Evolutionary conservation across 306 rosid species (phyloP).

Genomic region (Abrus precatorius): DNA sequence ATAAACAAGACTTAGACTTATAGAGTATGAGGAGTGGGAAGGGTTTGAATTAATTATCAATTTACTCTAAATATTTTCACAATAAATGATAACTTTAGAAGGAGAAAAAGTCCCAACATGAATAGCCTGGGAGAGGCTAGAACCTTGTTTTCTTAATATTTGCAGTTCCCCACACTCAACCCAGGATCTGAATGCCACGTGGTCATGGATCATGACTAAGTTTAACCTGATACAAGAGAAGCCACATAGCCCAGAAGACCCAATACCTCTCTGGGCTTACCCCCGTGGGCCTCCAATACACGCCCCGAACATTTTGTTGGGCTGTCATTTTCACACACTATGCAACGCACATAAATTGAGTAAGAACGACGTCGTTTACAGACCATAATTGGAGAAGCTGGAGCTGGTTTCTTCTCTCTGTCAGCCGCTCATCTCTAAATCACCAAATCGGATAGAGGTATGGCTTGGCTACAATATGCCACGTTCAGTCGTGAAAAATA

Average conservation of each 20-base stretch:
- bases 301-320: background rate
- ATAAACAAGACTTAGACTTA: too few species aligned
- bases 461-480: background rate
- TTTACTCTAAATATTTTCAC: too few species aligned
- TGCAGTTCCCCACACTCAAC: too few species aligned
- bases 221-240: too few species aligned
- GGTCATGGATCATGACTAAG: too few species aligned
- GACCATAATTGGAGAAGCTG: background rate
- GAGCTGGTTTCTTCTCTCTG: background rate
- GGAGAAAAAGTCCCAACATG: too few species aligned
- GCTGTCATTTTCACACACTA: background rate
- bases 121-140: too few species aligned
- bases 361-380: slow-evolving; percentile 15
- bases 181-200: too few species aligned
- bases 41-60: background rate
- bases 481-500: background rate
- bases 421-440: background rate
- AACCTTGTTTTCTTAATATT: too few species aligned
- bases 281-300: background rate
- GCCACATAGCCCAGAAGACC: too few species aligned
- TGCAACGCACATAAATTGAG: too few species aligned
- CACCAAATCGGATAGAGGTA: slow-evolving; percentile 23
- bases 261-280: too few species aligned
- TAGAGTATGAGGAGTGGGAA: background rate
- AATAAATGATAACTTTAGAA: background rate